Evolutionary conservation across 2,329 filamentous ascomycete species (phyloP), one percentile per base, ranked within the genome.

Genomic region (Microcyclospora pomicola): DNA sequence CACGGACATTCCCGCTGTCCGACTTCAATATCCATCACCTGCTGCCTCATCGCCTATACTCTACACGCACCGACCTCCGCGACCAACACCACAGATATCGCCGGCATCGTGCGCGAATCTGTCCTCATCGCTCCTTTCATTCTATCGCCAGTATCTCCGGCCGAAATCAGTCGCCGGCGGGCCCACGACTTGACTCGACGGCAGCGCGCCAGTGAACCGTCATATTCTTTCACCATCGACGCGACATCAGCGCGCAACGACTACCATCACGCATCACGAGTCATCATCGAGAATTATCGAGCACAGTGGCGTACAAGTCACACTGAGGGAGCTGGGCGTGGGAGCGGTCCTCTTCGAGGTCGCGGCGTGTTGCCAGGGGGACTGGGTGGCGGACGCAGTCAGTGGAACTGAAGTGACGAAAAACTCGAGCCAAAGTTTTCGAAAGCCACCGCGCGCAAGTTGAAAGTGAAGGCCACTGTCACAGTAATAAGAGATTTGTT

Each of bases 291-390:
- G 19, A 24, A 5, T 24, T 7, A 24, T 24, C 19, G 19, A 24
- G 19, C 19, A 24, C 19, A 24, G 19, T 24, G 19, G 19, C 19
- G 19, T 24, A 24, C 19, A 24, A 24, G 19, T 24, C 19, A 24
- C 19, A 38, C 40, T 41, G 39, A 34, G 48, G 40, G 37, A 35
- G 37, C 15, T 39, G 30, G 38, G 38, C 35, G 33, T 38, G 31
- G 37, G 41, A 43, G 53, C 43, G 45, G 45, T 46, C 52, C 49
- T 54, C 47, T 42, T 29, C 35, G 44, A 52, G 51, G 52, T 49
- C 46, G 52, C 45, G 52, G 42, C 44, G 47, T 48, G 45, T 49
- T 43, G 43, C 50, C 40, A 49, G 48, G 48, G 47, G 44, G 37
- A 35, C 15, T 27, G 19, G 44, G 51, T 48, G 50, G 49, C 47